Conservation (phyloP, 2,329 filamentous ascomycete species). For the Dothidotthia symphoricarpi region DNA sequence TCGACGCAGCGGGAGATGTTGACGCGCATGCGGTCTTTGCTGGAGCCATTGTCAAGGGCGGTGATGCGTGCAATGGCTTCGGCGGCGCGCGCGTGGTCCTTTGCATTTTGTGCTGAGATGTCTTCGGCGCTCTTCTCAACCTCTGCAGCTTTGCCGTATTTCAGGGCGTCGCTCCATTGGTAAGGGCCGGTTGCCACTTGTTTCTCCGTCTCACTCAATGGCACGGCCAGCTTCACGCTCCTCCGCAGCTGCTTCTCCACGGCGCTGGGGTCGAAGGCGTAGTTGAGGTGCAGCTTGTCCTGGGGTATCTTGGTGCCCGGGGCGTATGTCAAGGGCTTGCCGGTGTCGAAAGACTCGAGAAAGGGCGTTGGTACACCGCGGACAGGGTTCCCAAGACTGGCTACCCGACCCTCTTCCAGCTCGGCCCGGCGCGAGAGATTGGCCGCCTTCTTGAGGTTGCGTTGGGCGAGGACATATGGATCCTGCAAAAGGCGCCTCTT, state of each 20-base stretch:
- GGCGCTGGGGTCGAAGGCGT: slow-evolving; percentile 68
- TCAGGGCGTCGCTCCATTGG: slow-evolving; percentile 8
- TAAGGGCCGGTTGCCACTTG: slow-evolving; percentile 1
- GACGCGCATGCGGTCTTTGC: slow-evolving; percentile 73
- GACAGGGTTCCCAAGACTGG: slow-evolving; percentile 72
- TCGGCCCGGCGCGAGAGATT: slow-evolving; percentile 74
- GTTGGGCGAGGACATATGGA: slow-evolving; percentile 78
- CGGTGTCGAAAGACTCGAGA: slow-evolving; percentile 74
- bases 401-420: slow-evolving; percentile 63
- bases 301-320: slow-evolving; percentile 24
- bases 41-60: slow-evolving; percentile 71
- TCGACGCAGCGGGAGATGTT: slow-evolving; percentile 84
- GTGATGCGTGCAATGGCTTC: slow-evolving; percentile 79
- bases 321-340: slow-evolving; percentile 36
- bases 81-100: slow-evolving; percentile 64
- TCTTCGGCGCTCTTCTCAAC: slow-evolving; percentile 19
- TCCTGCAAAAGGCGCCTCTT: slow-evolving; percentile 69
- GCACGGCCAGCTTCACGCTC: slow-evolving; percentile 67
- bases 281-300: slow-evolving; percentile 61
- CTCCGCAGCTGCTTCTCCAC: slow-evolving; percentile 64
- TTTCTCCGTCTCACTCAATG: slow-evolving; percentile 35
- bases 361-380: slow-evolving; percentile 78
- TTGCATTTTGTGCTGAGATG: slow-evolving; percentile 19
- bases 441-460: slow-evolving; percentile 77
- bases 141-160: slow-evolving; percentile 3